A percentile compares a stretch with the other conserved stretches of the same genome.
Conservation (phyloP, 352 stramenopile species). For the Phytopythium sindhum region DNA sequence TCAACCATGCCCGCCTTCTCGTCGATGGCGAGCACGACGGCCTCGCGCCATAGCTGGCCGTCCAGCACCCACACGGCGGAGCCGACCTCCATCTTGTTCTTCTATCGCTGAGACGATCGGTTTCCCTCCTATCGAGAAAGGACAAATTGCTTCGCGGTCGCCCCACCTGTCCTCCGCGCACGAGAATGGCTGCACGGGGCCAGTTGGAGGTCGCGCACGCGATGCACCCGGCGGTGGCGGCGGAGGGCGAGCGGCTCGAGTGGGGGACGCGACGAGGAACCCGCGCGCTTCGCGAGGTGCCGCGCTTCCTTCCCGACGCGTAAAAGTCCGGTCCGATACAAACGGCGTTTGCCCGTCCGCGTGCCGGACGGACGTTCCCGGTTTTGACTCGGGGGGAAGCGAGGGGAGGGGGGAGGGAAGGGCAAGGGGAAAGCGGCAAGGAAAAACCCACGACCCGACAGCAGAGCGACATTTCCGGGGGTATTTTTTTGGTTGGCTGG, state of each 20-base stretch:
- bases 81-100: conserved; percentile 60
- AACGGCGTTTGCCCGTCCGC: conserved; percentile 6
- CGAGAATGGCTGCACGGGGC: neutral
- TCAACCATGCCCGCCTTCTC: conserved; percentile 37
- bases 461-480: neutral
- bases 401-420: neutral
- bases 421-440: neutral
- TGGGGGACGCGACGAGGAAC: neutral
- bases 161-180: neutral
- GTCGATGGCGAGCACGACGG: conserved; percentile 52
- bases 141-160: neutral
- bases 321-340: conserved; percentile 10
- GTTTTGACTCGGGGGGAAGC: conserved; percentile 1
- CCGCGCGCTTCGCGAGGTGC: neutral
- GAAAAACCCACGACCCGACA: conserved; percentile 2
- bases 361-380: neutral
- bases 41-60: conserved; percentile 65
- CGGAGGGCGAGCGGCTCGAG: neutral
- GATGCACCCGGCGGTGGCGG: neutral
- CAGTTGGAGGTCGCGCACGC: neutral
- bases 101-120: neutral
- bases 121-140: neutral
- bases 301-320: neutral
- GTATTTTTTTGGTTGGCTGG: neutral
- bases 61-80: conserved; percentile 76